Percentiles rank a stretch among this genome's conserved stretches.
Conservation (phyloP, 1,284 basidiomycete genomes). For the Amylostereum chailletii region DNA sequence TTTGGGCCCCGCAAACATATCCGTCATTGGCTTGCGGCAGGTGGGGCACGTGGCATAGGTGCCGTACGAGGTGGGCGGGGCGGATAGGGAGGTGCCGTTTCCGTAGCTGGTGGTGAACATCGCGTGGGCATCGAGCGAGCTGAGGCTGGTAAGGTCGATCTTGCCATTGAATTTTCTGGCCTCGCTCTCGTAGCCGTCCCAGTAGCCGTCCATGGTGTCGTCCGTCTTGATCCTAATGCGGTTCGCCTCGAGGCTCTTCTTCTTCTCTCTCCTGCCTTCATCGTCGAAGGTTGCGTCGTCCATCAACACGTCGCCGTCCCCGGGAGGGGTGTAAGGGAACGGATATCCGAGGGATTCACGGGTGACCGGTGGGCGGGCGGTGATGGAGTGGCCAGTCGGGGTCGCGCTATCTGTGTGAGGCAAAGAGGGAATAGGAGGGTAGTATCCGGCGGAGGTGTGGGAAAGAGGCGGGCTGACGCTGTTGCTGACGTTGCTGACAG, state of each 20-base stretch:
- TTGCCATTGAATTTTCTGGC: slow-evolving; percentile 22
- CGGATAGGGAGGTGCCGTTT: slow-evolving; percentile 25
- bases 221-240: not conserved
- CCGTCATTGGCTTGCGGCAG: slow-evolving; percentile 37
- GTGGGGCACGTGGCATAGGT: slow-evolving; percentile 38
- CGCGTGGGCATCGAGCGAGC: slow-evolving; percentile 25
- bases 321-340: too few relatives aligned
- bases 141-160: slow-evolving; percentile 35
- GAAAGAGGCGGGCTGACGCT: slow-evolving; percentile 1
- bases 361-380: too few relatives aligned
- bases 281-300: too few relatives aligned
- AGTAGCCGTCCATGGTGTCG: not conserved
- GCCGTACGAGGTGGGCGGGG: slow-evolving; percentile 30
- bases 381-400: not conserved
- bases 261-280: not conserved
- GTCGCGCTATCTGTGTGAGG: not conserved
- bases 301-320: too few relatives aligned
- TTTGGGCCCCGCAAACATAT: slow-evolving; percentile 25
- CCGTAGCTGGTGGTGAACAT: slow-evolving; percentile 13
- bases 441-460: slow-evolving; percentile 3
- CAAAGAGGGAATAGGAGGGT: not conserved
- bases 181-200: slow-evolving; percentile 9
- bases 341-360: too few relatives aligned
- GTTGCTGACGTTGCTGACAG: slow-evolving; percentile 9
- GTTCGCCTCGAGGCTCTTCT: not conserved